Percentiles rank a stretch among this genome's conserved stretches.
Conservation (phyloP, 257 asterid genomes). For the Capsicum baccatum region DNA sequence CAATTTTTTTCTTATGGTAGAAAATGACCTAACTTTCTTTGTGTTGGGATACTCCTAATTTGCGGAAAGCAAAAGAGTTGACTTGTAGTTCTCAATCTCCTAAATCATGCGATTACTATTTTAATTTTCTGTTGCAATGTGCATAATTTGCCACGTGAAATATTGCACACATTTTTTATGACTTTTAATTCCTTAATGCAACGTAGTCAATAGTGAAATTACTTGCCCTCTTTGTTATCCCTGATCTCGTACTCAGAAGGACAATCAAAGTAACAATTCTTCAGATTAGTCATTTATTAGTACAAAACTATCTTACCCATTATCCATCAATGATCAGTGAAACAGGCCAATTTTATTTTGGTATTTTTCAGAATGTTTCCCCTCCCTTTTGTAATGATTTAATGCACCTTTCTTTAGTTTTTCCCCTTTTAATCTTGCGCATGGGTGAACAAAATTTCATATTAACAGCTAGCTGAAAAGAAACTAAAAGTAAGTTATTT, state of each 20-base stretch:
- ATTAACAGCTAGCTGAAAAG: not conserved
- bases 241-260: not conserved
- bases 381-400: not conserved
- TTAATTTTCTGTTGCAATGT: not conserved
- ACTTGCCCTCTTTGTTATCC: not conserved
- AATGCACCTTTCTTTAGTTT: not conserved
- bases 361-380: not conserved
- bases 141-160: not conserved
- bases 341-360: not conserved
- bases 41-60: not conserved
- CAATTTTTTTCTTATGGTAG: not conserved
- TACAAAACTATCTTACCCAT: not conserved
- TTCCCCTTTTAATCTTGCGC: not conserved
- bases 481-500: too few relatives aligned
- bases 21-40: not conserved
- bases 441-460: not conserved
- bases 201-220: not conserved
- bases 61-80: not conserved
- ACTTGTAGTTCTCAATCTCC: not conserved
- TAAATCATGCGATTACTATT: conserved; percentile 6
- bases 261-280: not conserved
- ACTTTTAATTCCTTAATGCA: not conserved
- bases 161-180: not conserved
- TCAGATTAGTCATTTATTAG: not conserved
- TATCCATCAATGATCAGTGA: not conserved